phyloP scores from a whole-genome alignment of 768 basidiomycete species.

The Tylopilus rubrobrunneus region DNA sequence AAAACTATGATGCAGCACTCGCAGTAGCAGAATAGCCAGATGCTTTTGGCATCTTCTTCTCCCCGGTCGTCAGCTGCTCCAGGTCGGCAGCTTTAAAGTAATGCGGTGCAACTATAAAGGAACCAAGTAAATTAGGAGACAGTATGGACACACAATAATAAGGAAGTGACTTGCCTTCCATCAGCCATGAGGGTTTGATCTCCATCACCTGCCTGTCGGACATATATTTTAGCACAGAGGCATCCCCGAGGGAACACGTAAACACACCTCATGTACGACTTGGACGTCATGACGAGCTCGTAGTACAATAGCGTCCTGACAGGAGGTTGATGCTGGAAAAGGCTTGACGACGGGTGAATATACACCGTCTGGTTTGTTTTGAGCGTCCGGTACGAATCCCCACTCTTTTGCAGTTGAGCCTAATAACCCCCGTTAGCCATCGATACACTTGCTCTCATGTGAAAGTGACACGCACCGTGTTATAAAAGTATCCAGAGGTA shows the following conservation, averaged over 20 bases:
- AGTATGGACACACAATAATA: neutral
- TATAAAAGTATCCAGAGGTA: constrained; percentile 94
- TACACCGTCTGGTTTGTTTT: constrained; percentile 97
- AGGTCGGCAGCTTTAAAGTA: constrained; percentile 88
- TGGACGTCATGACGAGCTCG: constrained; percentile 95
- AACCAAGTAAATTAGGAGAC: constrained; percentile 1
- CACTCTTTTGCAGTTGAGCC: constrained; percentile 92
- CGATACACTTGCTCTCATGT: neutral
- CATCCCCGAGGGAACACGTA: neutral
- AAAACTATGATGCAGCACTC: constrained; percentile 8
- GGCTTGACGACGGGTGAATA: constrained; percentile 91
- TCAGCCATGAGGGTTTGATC: constrained; percentile 90
- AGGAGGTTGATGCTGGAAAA: constrained; percentile 96
- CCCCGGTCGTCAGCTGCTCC: constrained; percentile 73
- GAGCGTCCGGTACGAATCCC: constrained; percentile 94
- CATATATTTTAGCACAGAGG: neutral
- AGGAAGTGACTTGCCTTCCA: constrained; percentile 62
- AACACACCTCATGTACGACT: constrained; percentile 86
- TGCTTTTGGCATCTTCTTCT: constrained; percentile 93
- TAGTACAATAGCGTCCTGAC: constrained; percentile 90
- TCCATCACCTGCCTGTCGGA: constrained; percentile 86
- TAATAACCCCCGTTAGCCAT: constrained; percentile 25
- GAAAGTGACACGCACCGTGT: constrained; percentile 55
- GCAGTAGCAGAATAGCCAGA: constrained; percentile 32
- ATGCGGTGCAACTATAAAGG: constrained; percentile 79